Conservation (phyloP, 208 protist species). For the Wallacemonas sp. region DNA sequence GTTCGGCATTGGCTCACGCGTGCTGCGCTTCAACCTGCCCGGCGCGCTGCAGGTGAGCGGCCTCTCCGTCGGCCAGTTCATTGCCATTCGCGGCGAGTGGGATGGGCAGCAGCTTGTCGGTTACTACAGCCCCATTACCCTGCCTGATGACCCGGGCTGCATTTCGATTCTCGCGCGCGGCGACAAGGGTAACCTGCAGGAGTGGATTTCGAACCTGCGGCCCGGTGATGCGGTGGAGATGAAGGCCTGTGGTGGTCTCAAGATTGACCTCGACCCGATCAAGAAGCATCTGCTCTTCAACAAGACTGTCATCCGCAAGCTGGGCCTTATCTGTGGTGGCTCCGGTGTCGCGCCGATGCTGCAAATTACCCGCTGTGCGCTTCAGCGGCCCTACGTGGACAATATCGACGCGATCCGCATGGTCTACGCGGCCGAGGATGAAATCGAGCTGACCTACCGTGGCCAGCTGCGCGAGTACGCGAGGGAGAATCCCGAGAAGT, state of each 20-base stretch:
- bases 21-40: constrained; percentile 71
- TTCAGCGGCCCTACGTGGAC: constrained; percentile 51
- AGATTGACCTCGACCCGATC: constrained; percentile 38
- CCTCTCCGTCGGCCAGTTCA: constrained; percentile 62
- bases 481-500: constrained; percentile 46
- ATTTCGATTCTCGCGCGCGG: constrained; percentile 53
- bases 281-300: constrained; percentile 55
- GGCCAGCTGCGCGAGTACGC: constrained; percentile 32
- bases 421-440: constrained; percentile 64
- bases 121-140: constrained; percentile 75
- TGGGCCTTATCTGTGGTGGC: constrained; percentile 64
- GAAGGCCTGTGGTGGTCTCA: constrained; percentile 58
- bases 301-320: constrained; percentile 41
- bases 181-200: constrained; percentile 66
- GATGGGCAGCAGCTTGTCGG: constrained; percentile 49
- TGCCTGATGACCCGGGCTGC: constrained; percentile 56
- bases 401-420: constrained; percentile 52
- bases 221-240: constrained; percentile 76
- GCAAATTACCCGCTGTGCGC: constrained; percentile 71
- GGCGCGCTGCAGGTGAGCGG: constrained; percentile 58
- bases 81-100: constrained; percentile 59
- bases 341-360: constrained; percentile 80
- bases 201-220: constrained; percentile 61
- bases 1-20: constrained; percentile 55
- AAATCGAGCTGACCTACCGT: constrained; percentile 64